A percentile compares a stretch with the other conserved stretches of the same genome.
Conservation (phyloP, 768 basidiomycete genomes). For the Russula sp. region DNA sequence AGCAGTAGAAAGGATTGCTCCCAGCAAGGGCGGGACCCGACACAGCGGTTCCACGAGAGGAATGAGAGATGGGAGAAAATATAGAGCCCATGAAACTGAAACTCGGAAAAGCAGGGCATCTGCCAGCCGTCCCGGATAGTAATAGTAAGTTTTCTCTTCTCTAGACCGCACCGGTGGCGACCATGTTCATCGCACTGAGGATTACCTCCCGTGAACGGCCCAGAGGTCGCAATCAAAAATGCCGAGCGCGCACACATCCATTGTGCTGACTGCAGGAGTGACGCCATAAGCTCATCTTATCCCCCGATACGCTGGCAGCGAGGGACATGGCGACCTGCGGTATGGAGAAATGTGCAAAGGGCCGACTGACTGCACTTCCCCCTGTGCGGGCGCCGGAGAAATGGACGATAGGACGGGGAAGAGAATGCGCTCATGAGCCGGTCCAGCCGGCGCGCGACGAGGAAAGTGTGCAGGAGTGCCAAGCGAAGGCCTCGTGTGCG, state of each 20-base stretch:
- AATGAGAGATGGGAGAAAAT: neutral
- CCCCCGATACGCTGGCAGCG: conserved; percentile 23
- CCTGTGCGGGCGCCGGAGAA: conserved; percentile 16
- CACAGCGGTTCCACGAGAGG: conserved; percentile 8
- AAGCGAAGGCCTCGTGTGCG: conserved; percentile 67
- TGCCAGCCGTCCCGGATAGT: neutral
- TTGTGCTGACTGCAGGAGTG: conserved; percentile 45
- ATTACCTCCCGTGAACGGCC: conserved; percentile 61
- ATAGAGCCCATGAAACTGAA: neutral
- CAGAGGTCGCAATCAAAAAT: conserved; percentile 59
- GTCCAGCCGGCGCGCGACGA: conserved; percentile 59
- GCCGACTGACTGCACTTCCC: conserved; percentile 15
- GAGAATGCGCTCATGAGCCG: conserved; percentile 53
- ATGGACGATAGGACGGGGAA: conserved; percentile 43
- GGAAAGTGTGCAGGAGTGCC: conserved; percentile 52
- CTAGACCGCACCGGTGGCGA: conserved; percentile 16
- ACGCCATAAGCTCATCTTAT: conserved; percentile 38
- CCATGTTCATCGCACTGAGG: conserved; percentile 45
- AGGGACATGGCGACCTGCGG: conserved; percentile 23
- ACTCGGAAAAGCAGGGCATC: neutral
- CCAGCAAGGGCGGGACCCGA: conserved; percentile 13
- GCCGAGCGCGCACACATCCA: conserved; percentile 66
- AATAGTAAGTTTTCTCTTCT: neutral
- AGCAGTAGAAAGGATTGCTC: conserved; percentile 9
- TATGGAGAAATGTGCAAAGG: conserved; percentile 22